Conservation (phyloP, 768 basidiomycete species). For the Rhodotorula toruloides region DNA sequence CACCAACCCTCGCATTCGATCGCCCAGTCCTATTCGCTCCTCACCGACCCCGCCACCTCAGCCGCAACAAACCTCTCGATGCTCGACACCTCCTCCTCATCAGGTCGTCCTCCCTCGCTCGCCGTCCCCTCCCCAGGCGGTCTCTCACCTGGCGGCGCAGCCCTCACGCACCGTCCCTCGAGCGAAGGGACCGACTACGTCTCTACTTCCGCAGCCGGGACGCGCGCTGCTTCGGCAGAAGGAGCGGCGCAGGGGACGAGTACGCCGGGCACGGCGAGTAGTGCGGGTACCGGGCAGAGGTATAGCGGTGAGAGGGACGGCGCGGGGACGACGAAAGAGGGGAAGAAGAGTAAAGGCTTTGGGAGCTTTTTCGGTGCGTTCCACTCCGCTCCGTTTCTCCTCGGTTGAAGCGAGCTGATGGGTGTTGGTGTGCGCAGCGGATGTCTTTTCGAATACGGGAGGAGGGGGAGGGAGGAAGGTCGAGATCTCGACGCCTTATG, state of each 20-base stretch:
- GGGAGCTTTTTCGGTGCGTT: slow-evolving; percentile 35
- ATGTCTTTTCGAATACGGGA: slow-evolving; percentile 34
- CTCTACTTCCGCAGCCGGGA: no score
- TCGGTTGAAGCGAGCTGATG: background rate
- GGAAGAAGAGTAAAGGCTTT: slow-evolving; percentile 34
- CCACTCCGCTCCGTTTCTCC: background rate
- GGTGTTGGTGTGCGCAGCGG: slow-evolving; percentile 11
- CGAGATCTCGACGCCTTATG: slow-evolving; percentile 96
- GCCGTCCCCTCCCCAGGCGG: background rate
- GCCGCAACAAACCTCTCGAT: slow-evolving; percentile 33
- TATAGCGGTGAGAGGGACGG: background rate
- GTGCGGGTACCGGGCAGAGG: background rate
- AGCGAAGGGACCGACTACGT: background rate
- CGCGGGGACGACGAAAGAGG: slow-evolving; percentile 10
- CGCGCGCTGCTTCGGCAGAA: no score
- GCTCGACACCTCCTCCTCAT: background rate
- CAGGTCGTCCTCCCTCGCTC: background rate
- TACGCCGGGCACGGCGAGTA: background rate
- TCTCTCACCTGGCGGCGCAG: background rate
- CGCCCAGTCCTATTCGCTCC: slow-evolving; percentile 23
- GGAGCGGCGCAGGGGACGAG: background rate
- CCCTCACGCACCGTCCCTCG: background rate
- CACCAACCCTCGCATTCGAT: slow-evolving; percentile 9
- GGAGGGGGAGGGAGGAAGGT: slow-evolving; percentile 41
- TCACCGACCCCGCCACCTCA: slow-evolving; percentile 36